phyloP scores from a whole-genome alignment of 352 stramenopile species.

The Detonula confervacea region DNA sequence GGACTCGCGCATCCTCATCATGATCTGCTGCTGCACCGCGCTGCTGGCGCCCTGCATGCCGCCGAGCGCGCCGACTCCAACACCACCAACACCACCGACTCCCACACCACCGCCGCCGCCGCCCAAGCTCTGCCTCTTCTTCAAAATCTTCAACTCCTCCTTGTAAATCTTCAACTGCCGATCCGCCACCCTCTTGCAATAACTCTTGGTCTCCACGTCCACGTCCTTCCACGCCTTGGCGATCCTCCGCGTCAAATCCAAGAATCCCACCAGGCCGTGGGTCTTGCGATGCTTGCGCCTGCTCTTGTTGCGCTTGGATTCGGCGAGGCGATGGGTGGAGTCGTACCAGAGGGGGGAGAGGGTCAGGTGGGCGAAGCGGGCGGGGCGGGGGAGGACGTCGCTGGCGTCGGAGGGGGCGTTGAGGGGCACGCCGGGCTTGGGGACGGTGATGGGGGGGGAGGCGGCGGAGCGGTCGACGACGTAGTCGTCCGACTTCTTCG shows the following conservation, averaged over 20 bases:
- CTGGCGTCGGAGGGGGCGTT: slow-evolving; percentile 49
- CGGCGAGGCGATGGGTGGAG: slow-evolving; percentile 41
- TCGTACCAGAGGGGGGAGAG: slow-evolving; percentile 50
- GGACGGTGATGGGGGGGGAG: background rate
- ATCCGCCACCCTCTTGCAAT: slow-evolving; percentile 52
- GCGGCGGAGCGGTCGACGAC: background rate
- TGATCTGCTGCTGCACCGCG: slow-evolving; percentile 8
- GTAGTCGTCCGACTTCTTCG: too few relatives aligned
- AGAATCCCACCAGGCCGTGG: slow-evolving; percentile 80
- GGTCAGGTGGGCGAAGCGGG: slow-evolving; percentile 45
- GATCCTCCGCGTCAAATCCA: slow-evolving; percentile 68
- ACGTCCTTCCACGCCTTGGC: slow-evolving; percentile 66
- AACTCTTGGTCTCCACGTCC: slow-evolving; percentile 41
- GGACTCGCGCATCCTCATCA: background rate
- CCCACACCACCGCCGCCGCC: background rate
- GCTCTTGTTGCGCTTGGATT: slow-evolving; percentile 48
- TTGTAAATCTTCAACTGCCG: slow-evolving; percentile 52
- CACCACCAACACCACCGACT: background rate
- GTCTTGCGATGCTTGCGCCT: slow-evolving; percentile 72
- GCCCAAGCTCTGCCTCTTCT: slow-evolving; percentile 10
- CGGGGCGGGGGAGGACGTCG: slow-evolving; percentile 49
- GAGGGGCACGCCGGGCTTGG: slow-evolving; percentile 9
- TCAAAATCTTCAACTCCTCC: slow-evolving; percentile 45
- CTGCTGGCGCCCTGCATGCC: background rate
- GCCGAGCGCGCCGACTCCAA: background rate